phyloP scores from a whole-genome alignment of 73 alveolate species.

The Blepharisma stoltei region DNA sequence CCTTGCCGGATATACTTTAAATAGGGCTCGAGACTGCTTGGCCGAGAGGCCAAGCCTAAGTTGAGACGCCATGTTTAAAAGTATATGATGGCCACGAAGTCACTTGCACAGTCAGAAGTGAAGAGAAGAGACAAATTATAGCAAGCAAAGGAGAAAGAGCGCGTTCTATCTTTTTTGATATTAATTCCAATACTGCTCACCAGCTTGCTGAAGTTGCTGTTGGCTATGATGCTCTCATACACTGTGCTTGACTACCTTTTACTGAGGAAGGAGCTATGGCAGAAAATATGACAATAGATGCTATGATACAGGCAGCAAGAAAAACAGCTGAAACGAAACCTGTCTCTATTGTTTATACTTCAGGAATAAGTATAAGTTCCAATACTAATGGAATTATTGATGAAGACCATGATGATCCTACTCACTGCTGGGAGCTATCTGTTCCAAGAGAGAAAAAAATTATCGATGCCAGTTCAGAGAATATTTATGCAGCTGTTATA shows the following conservation, averaged over 20 bases:
- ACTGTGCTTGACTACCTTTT: neutral
- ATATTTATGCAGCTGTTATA: neutral
- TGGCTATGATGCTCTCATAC: neutral
- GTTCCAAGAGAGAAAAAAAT: neutral
- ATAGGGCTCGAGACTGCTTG: too few species aligned
- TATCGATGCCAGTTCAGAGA: neutral
- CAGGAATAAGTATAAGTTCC: neutral
- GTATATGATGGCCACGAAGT: slow-evolving; percentile 16
- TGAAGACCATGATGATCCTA: too few species aligned
- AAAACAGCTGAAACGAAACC: neutral
- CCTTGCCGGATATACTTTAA: too few species aligned
- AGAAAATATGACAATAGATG: neutral
- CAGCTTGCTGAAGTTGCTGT: neutral
- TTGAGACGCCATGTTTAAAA: too few species aligned
- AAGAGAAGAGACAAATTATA: neutral
- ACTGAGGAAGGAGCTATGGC: neutral
- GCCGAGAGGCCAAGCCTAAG: too few species aligned
- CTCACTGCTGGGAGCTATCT: too few species aligned
- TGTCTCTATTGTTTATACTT: neutral
- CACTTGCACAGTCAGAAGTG: slow-evolving; percentile 6
- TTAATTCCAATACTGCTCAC: neutral
- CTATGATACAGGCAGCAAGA: neutral
- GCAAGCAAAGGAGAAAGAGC: neutral
- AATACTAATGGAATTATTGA: too few species aligned
- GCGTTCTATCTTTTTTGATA: neutral